Percentiles rank a stretch among this genome's conserved stretches.
Evolutionary conservation across 1,284 basidiomycete genomes (phyloP).

Genomic region (Cryptococcus sp.): DNA sequence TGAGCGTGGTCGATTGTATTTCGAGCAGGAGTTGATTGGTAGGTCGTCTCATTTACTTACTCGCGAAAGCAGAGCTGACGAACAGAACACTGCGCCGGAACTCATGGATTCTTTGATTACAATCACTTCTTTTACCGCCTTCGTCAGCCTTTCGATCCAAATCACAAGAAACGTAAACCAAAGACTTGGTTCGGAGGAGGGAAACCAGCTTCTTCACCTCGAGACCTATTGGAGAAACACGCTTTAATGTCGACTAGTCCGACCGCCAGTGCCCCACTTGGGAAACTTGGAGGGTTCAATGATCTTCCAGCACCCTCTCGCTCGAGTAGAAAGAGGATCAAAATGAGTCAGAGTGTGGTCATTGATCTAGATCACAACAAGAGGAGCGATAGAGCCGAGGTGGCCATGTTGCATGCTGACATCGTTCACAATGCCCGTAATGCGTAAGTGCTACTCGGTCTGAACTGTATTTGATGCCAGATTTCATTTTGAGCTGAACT

Average conservation of each 20-base stretch:
- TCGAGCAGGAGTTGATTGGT: conserved; percentile 71
- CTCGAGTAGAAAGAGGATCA: conserved; percentile 61
- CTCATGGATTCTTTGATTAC: conserved; percentile 71
- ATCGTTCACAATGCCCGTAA: conserved; percentile 86
- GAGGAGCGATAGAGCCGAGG: conserved; percentile 79
- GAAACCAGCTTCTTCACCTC: conserved; percentile 13
- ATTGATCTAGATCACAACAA: conserved; percentile 79
- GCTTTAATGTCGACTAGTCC: conserved; percentile 12
- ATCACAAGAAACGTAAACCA: conserved; percentile 21
- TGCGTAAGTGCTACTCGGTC: conserved; percentile 49
- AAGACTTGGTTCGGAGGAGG: conserved; percentile 33
- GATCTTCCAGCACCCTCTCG: background rate
- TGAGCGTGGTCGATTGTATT: conserved; percentile 70
- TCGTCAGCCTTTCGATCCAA: conserved; percentile 60
- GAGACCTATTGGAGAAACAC: conserved; percentile 20
- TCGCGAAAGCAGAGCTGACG: too few relatives aligned
- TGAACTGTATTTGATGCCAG: conserved; percentile 10
- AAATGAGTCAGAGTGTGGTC: conserved; percentile 75
- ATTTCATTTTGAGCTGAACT: conserved; percentile 94
- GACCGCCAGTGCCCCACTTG: conserved; percentile 9
- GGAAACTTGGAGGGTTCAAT: conserved; percentile 11
- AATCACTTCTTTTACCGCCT: conserved; percentile 84
- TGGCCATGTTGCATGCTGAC: conserved; percentile 82
- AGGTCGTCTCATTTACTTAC: conserved; percentile 1
- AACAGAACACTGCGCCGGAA: conserved; percentile 63